Conservation (phyloP, 2,329 filamentous ascomycete genomes). For the Claviceps fusiformis region DNA sequence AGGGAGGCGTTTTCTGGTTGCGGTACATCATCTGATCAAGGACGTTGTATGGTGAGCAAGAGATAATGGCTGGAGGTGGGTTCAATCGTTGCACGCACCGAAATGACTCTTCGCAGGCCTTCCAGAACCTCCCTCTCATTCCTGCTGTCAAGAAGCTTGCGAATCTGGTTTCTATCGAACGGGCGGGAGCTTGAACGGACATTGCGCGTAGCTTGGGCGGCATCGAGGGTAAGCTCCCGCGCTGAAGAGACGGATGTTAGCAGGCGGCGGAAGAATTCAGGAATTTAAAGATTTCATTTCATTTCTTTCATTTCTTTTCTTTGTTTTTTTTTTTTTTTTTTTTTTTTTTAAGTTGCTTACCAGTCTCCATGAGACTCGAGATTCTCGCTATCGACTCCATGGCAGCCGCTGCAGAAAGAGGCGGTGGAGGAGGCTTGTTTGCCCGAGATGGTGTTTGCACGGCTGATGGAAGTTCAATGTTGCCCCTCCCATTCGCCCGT, state of each 20-base stretch:
- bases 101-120: constrained; percentile 74
- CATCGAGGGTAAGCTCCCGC: constrained; percentile 93
- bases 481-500: too few species aligned
- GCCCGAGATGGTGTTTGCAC: too few species aligned
- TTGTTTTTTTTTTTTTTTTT: too few species aligned
- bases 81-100: constrained; percentile 40
- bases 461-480: too few species aligned
- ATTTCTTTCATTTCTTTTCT: too few species aligned
- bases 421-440: too few species aligned
- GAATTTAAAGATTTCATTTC: too few species aligned
- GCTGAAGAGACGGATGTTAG: constrained; percentile 36
- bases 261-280: too few species aligned
- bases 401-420: background rate
- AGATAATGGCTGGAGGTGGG: background rate
- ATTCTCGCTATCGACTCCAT: constrained; percentile 98
- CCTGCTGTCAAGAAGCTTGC: constrained; percentile 87
- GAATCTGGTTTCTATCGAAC: constrained; percentile 70
- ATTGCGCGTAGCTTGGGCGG: constrained; percentile 72
- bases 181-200: constrained; percentile 48
- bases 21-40: constrained; percentile 77
- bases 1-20: constrained; percentile 73
- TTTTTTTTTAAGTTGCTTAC: too few species aligned
- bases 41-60: background rate
- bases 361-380: constrained; percentile 86
- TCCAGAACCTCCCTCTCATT: constrained; percentile 89